Percentiles rank a stretch among this genome's conserved stretches.
These are phyloP conservation scores for Funneliformis geosporum DNA, from an alignment of 192 early-diverging fungal genomes.

Conservation along the genomic window DNA sequence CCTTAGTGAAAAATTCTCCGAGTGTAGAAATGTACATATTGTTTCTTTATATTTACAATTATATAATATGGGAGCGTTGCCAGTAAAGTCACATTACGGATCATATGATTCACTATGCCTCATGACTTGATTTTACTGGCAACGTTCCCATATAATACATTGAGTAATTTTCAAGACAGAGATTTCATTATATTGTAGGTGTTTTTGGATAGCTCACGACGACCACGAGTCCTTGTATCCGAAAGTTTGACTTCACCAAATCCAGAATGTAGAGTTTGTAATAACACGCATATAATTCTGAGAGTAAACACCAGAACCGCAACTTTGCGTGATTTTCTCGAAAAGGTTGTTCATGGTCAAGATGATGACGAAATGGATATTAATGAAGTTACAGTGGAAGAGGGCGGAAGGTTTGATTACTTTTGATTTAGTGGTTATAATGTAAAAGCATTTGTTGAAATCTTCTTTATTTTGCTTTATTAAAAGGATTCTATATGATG, in stretches of 20 bases:
- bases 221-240: conserved; percentile 60
- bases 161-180: not conserved
- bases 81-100: too few species aligned
- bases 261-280: conserved; percentile 76
- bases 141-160: too few species aligned
- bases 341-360: conserved; percentile 41
- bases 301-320: conserved; percentile 56
- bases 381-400: conserved; percentile 59
- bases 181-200: not conserved
- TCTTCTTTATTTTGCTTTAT: not conserved
- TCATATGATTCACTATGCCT: too few species aligned
- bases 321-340: conserved; percentile 71
- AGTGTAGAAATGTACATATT: conserved; percentile 56
- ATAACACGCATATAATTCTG: conserved; percentile 61
- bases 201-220: conserved; percentile 61
- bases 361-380: conserved; percentile 57
- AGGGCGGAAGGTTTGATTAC: conserved; percentile 49
- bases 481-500: conserved; percentile 79
- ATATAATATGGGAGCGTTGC: too few species aligned
- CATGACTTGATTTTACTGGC: too few species aligned
- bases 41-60: not conserved
- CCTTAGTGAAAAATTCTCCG: conserved; percentile 49
- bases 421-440: not conserved
- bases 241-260: conserved; percentile 71
- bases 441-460: not conserved